Evolutionary conservation across 1,284 basidiomycete genomes (phyloP), one percentile per base, ranked within the genome.

Genomic region (Fomitopsis pinicola): DNA sequence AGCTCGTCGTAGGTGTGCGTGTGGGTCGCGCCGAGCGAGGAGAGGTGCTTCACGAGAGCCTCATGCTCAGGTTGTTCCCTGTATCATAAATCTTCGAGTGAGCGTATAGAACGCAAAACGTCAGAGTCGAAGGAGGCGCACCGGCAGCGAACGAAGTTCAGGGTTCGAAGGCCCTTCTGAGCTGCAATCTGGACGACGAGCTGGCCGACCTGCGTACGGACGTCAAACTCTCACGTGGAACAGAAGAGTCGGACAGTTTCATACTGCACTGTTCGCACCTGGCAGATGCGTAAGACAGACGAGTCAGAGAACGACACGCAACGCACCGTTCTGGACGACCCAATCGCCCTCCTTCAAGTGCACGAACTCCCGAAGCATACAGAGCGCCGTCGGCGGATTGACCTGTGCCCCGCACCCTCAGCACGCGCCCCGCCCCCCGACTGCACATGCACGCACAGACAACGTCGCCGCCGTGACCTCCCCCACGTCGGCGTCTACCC

Each of bases 331-430:
- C 70, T 95, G 92, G 19, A 94, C 72, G 6, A 95, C 78, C 85
- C 87, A 93, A 59, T 92, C 89, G 0, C 85, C 89, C 56, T 80
- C 75, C 58, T 82, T 66, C 48, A 93, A 79, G 33, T 79, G 68
- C 6, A 86, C 80, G 73, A 89, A 94, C 57, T 90, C 83, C 38
- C 79, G 79, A 6, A 95, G 80, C 87, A 95, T 91, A 67, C 90
- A 88, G 63, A 87, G 88, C 0, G 92, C 93, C 1, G 92, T 92
- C 0, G 92, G 81, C 3, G 91, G 91, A 67, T 95, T 95, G 42
- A 94, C 86, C 89, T 92, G 61, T n/a, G 26, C 53, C 58, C 15
- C 45, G 40, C 8, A 3, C 36, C 55, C 14, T 26, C 42, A 38
- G 17, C 42, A 58, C 15, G 38, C 56, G 28, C 48, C 55, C 57